Evolutionary conservation across 1,284 basidiomycete species (phyloP).

Genomic region (Moesziomyces parantarcticus): DNA sequence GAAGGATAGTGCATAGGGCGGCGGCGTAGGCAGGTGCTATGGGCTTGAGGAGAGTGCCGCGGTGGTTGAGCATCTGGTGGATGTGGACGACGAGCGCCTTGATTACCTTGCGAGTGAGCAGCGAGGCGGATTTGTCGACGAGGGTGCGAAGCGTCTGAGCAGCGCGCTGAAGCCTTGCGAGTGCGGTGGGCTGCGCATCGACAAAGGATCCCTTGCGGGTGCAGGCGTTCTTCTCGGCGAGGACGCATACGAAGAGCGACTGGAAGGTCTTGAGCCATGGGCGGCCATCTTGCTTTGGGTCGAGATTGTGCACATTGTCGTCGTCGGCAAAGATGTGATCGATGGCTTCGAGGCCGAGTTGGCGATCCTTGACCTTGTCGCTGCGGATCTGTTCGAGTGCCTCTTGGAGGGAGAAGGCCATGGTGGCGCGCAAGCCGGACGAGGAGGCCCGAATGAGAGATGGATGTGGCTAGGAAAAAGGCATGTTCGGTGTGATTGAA

Average conservation of each 20-base stretch:
- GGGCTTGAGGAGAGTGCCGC: slow-evolving; percentile 73
- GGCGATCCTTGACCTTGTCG: slow-evolving; percentile 79
- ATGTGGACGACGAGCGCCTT: slow-evolving; percentile 77
- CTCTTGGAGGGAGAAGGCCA: slow-evolving; percentile 46
- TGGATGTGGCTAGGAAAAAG: not conserved
- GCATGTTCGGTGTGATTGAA: slow-evolving; percentile 5
- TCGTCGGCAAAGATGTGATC: slow-evolving; percentile 75
- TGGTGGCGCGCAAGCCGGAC: slow-evolving; percentile 13
- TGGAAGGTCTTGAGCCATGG: slow-evolving; percentile 80
- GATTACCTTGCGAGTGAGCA: slow-evolving; percentile 73
- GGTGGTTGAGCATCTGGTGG: slow-evolving; percentile 74
- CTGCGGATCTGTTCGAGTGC: slow-evolving; percentile 48
- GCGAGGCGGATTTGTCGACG: slow-evolving; percentile 73
- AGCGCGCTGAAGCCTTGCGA: slow-evolving; percentile 75
- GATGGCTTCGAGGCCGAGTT: slow-evolving; percentile 75
- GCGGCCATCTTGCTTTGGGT: slow-evolving; percentile 70
- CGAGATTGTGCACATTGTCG: slow-evolving; percentile 73
- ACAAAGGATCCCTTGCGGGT: slow-evolving; percentile 72
- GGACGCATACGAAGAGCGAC: slow-evolving; percentile 77
- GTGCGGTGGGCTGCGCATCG: slow-evolving; percentile 69
- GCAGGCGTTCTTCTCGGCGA: slow-evolving; percentile 74
- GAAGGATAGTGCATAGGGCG: slow-evolving; percentile 76
- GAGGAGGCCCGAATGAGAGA: not conserved
- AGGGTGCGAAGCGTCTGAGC: slow-evolving; percentile 79
- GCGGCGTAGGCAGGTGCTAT: slow-evolving; percentile 85